A percentile compares a stretch with the other conserved stretches of the same genome.
Conservation (phyloP, 306 rosid species). For the Rubus parviflorus region DNA sequence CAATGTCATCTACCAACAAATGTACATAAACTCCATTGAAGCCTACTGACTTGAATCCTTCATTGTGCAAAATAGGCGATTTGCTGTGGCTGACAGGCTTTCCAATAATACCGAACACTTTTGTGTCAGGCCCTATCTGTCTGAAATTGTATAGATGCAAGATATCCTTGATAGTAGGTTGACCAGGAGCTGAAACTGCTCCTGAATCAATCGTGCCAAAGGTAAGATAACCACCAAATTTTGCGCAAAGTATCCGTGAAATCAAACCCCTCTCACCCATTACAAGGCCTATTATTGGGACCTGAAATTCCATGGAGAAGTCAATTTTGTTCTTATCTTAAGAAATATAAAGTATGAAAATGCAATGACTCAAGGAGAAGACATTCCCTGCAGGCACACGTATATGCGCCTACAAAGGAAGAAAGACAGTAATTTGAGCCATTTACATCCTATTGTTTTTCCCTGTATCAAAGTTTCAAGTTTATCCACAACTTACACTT, state of each 20-base stretch:
- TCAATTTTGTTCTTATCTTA: slow-evolving; percentile 20
- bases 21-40: slow-evolving; percentile 68
- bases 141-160: slow-evolving; percentile 68
- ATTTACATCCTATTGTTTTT: neutral
- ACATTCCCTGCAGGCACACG: neutral
- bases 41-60: slow-evolving; percentile 74
- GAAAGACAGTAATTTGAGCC: neutral
- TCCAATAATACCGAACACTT: slow-evolving; percentile 86
- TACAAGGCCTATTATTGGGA: slow-evolving; percentile 83
- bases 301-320: slow-evolving; percentile 51
- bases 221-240: slow-evolving; percentile 88
- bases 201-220: slow-evolving; percentile 79
- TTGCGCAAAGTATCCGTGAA: slow-evolving; percentile 80
- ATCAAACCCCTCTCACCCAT: slow-evolving; percentile 91
- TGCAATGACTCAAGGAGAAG: neutral
- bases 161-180: slow-evolving; percentile 82
- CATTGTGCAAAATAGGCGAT: slow-evolving; percentile 68
- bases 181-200: slow-evolving; percentile 92
- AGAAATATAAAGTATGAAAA: neutral
- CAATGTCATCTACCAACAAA: slow-evolving; percentile 81
- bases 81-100: slow-evolving; percentile 94
- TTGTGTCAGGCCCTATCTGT: slow-evolving; percentile 66
- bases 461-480: neutral
- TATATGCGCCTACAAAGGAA: neutral
- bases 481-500: neutral